Evolutionary conservation across 2,329 filamentous ascomycete genomes (phyloP).

Genomic region (Zalaria obscura): DNA sequence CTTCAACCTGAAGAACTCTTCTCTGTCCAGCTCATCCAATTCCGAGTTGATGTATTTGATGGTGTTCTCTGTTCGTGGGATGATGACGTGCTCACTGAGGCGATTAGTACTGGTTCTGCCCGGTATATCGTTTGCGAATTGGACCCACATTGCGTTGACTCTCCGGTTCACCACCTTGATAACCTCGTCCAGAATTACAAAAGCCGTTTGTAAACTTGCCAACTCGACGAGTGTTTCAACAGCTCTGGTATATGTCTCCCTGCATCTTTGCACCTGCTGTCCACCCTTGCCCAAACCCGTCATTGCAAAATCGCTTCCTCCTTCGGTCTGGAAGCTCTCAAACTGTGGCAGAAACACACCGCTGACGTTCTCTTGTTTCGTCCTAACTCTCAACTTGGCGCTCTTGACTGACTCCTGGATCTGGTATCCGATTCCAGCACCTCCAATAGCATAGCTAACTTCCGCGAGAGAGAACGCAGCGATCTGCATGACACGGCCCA

Average conservation of each 20-base stretch:
- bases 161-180: conserved; percentile 98
- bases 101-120: conserved; percentile 7
- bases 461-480: conserved; percentile 94
- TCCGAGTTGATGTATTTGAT: conserved; percentile 99
- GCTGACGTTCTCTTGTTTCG: conserved; percentile 96
- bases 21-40: conserved; percentile 89
- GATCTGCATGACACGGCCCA: conserved; percentile 98
- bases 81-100: conserved; percentile 75
- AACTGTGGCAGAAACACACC: conserved; percentile 90
- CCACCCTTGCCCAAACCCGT: conserved; percentile 94
- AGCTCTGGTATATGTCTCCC: conserved; percentile 89
- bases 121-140: not conserved
- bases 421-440: conserved; percentile 81
- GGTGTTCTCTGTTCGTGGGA: conserved; percentile 96
- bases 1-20: conserved; percentile 95
- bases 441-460: conserved; percentile 92
- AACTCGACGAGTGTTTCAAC: conserved; percentile 93
- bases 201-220: conserved; percentile 91
- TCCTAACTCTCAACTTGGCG: conserved; percentile 81
- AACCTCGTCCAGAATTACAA: conserved; percentile 94
- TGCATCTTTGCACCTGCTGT: conserved; percentile 86
- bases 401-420: conserved; percentile 91
- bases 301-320: conserved; percentile 88
- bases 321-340: conserved; percentile 78
- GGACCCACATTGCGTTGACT: conserved; percentile 82